Conservation (phyloP, 2,329 filamentous ascomycete species). For the Ploettnerulaceae sp. region DNA sequence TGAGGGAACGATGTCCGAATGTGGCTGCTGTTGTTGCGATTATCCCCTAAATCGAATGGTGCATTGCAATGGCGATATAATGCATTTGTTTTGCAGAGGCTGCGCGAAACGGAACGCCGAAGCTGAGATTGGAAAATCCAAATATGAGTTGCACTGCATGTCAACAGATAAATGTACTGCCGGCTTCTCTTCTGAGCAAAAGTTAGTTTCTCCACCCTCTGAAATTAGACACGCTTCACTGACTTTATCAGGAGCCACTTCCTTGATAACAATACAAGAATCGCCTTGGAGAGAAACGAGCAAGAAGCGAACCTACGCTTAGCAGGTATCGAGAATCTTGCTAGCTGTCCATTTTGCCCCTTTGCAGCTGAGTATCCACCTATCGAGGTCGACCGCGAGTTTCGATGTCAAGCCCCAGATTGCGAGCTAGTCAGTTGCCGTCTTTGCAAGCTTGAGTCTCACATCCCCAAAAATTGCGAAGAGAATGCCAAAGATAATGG, state of each 20-base stretch:
- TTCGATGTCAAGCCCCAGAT: conserved; percentile 61
- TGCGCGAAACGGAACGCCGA: conserved; percentile 65
- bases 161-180: conserved; percentile 61
- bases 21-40: conserved; percentile 68
- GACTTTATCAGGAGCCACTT: conserved; percentile 25
- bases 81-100: conserved; percentile 58
- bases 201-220: conserved; percentile 41
- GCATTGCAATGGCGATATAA: conserved; percentile 50
- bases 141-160: conserved; percentile 66
- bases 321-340: conserved; percentile 67
- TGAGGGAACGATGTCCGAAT: conserved; percentile 57
- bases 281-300: conserved; percentile 65
- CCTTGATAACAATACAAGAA: conserved; percentile 51
- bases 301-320: conserved; percentile 64
- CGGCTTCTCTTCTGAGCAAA: conserved; percentile 53
- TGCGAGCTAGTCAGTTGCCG: conserved; percentile 64
- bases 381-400: conserved; percentile 64
- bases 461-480: conserved; percentile 67
- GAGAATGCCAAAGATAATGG: conserved; percentile 59
- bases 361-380: conserved; percentile 71
- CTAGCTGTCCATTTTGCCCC: conserved; percentile 75
- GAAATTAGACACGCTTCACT: conserved; percentile 9
- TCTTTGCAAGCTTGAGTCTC: conserved; percentile 62
- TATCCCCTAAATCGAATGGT: conserved; percentile 63
- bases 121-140: conserved; percentile 62